Evolutionary conservation across 345 rosid genomes (phyloP).

Genomic region (Toxicodendron radicans): DNA sequence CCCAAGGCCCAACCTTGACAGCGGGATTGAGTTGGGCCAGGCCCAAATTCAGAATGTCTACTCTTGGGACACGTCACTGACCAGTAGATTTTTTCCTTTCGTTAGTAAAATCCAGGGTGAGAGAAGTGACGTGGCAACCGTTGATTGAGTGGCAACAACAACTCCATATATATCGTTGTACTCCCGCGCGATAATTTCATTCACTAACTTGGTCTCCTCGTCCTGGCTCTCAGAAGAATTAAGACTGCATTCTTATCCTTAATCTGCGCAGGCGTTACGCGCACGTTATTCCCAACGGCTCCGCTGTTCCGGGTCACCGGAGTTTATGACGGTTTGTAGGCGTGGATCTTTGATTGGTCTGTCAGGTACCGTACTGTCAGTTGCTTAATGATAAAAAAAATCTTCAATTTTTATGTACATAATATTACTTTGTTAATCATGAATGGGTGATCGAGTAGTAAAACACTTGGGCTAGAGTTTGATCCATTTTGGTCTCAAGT

Average conservation of each 20-base stretch:
- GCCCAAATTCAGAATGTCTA: no score
- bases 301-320: constrained; percentile 15
- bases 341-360: neutral
- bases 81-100: no score
- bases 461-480: no score
- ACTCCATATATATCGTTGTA: constrained; percentile 12
- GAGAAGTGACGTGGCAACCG: constrained; percentile 7
- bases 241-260: neutral
- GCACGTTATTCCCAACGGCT: neutral
- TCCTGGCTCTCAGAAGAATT: neutral
- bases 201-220: neutral
- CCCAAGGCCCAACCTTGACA: neutral
- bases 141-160: neutral
- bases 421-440: no score
- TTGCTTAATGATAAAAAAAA: no score
- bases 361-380: neutral
- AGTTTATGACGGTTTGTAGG: neutral
- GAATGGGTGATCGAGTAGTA: no score
- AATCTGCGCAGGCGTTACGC: constrained; percentile 6
- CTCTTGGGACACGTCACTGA: no score
- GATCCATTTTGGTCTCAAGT: no score
- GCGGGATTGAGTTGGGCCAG: no score
- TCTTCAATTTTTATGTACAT: no score
- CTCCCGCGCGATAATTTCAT: constrained; percentile 17
- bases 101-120: no score